Conservation (phyloP, 148 eudicot genomes). For the Silene latifolia region DNA sequence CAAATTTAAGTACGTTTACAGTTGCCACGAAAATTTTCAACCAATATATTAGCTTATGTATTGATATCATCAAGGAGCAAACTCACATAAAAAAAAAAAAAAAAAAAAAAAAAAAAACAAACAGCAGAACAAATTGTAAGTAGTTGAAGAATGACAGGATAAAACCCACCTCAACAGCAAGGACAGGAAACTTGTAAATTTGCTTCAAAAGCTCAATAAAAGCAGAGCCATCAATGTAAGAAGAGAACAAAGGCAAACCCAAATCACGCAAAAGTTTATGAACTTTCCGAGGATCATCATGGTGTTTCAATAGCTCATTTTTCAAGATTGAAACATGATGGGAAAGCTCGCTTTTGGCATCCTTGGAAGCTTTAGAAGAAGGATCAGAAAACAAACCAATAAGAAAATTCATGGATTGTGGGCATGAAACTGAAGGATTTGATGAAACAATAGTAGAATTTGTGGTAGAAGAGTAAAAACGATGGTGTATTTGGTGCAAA, state of each 20-base stretch:
- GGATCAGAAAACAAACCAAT: slow-evolving; percentile 10
- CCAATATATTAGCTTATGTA: too few relatives aligned
- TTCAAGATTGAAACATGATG: slow-evolving; percentile 35
- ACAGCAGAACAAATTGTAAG: too few relatives aligned
- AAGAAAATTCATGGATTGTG: not conserved
- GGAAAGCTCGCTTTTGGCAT: slow-evolving; percentile 17
- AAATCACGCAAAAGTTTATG: slow-evolving; percentile 37
- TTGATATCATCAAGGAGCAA: too few relatives aligned
- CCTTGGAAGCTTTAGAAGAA: not conserved
- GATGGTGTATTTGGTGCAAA: not conserved
- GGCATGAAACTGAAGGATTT: not conserved
- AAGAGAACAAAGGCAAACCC: slow-evolving; percentile 41
- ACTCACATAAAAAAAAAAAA: too few relatives aligned
- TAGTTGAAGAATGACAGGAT: not conserved
- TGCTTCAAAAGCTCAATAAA: slow-evolving; percentile 57
- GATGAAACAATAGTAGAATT: not conserved
- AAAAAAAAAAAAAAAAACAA: too few relatives aligned
- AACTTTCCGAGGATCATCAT: slow-evolving; percentile 23
- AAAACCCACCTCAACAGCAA: slow-evolving; percentile 52
- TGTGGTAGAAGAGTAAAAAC: not conserved
- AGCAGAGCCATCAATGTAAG: slow-evolving; percentile 46
- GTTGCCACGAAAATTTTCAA: too few relatives aligned
- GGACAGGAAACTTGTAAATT: slow-evolving; percentile 31
- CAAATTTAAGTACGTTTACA: too few relatives aligned
- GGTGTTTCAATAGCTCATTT: slow-evolving; percentile 34